Evolutionary conservation across 73 alveolate genomes (phyloP).

Genomic region (Breviolum minutum): DNA sequence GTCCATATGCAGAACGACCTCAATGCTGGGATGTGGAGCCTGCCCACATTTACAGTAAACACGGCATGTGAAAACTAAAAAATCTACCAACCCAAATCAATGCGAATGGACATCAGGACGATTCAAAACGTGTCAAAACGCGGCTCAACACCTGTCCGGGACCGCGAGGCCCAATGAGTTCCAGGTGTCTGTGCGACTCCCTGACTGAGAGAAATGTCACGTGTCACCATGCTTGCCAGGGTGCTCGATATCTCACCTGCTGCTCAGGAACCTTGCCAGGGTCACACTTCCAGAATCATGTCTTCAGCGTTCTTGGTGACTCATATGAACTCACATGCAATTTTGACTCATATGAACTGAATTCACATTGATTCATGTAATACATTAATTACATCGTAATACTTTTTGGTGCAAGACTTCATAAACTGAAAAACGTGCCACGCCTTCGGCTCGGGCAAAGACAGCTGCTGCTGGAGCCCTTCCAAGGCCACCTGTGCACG

Average conservation of each 20-base stretch:
- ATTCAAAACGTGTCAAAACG: not conserved
- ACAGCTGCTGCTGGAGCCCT: not conserved
- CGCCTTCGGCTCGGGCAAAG: conserved; percentile 65
- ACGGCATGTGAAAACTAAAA: not conserved
- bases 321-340: too few relatives aligned
- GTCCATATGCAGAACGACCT: conserved; percentile 67
- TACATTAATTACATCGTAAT: too few relatives aligned
- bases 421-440: not conserved
- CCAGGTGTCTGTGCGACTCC: not conserved
- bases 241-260: conserved; percentile 54
- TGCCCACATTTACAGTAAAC: not conserved
- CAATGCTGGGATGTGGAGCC: not conserved
- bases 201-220: not conserved
- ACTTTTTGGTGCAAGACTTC: not conserved
- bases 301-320: too few relatives aligned
- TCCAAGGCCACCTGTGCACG: conserved; percentile 52
- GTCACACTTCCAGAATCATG: not conserved
- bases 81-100: not conserved
- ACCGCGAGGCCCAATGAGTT: not conserved
- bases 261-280: conserved; percentile 69
- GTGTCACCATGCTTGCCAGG: not conserved
- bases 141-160: not conserved
- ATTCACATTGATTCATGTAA: too few relatives aligned
- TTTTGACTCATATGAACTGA: too few relatives aligned
- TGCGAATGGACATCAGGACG: not conserved